Conservation (phyloP, 208 protist genomes). For the Trichomonas vaginalis region DNA sequence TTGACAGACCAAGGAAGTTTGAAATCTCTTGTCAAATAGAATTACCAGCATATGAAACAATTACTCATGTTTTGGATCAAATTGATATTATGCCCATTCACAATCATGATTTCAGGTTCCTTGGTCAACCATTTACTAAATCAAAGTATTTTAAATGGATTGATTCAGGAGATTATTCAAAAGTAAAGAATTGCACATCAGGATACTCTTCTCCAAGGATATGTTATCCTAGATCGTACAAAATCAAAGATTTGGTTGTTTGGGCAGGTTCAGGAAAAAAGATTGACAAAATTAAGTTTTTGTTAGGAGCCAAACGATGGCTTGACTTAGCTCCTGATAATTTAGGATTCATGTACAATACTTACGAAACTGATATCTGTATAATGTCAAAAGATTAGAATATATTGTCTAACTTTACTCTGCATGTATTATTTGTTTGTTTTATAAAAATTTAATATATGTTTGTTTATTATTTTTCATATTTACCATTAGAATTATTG, state of each 20-base stretch:
- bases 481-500: too few species aligned
- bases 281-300: neutral
- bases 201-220: neutral
- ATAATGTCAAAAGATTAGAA: neutral
- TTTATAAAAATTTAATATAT: too few species aligned
- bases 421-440: too few species aligned
- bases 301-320: neutral
- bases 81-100: neutral
- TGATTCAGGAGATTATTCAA: neutral
- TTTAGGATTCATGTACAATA: neutral
- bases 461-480: too few species aligned
- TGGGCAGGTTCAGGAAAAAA: neutral
- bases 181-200: neutral
- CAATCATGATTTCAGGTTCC: neutral
- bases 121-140: neutral
- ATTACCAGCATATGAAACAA: neutral
- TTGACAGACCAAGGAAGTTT: neutral
- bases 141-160: neutral
- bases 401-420: too few species aligned
- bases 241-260: neutral
- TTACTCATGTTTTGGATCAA: neutral
- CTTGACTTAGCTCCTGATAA: neutral
- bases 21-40: neutral
- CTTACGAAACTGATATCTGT: neutral
- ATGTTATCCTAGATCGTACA: neutral